Percentiles rank a stretch among this genome's conserved stretches.
Conservation (phyloP, 345 rosid species). For the Acer saccharum region DNA sequence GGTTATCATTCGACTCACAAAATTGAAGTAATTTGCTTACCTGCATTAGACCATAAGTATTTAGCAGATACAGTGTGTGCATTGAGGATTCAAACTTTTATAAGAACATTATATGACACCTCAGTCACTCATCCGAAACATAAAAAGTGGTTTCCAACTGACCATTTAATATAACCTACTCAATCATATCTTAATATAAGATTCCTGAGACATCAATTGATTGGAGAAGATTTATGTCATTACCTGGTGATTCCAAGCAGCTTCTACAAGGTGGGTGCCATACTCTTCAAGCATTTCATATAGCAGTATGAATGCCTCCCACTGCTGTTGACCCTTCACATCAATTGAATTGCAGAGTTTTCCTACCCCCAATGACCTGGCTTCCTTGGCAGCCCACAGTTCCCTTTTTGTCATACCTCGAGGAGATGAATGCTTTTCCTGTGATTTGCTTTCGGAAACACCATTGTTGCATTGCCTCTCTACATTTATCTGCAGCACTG, state of each 20-base stretch:
- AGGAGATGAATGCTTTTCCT: constrained; percentile 42
- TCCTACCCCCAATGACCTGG: constrained; percentile 84
- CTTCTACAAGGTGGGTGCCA: constrained; percentile 96
- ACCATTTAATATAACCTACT: constrained; percentile 5
- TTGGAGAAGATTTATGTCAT: constrained; percentile 15
- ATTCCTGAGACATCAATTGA: not conserved
- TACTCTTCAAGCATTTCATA: constrained; percentile 96
- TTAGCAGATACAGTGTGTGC: constrained; percentile 23
- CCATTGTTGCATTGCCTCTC: constrained; percentile 32
- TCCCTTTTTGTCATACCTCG: constrained; percentile 72
- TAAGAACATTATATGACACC: not conserved
- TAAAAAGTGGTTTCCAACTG: not conserved
- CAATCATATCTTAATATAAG: constrained; percentile 1
- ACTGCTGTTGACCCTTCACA: constrained; percentile 58
- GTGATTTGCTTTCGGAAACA: constrained; percentile 36
- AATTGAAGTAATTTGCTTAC: constrained; percentile 66
- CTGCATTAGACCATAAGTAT: constrained; percentile 44
- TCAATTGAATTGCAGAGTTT: constrained; percentile 48
- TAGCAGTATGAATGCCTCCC: constrained; percentile 87
- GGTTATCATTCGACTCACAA: constrained; percentile 49
- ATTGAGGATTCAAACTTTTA: not conserved
- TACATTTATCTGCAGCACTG: constrained; percentile 41
- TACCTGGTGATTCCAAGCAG: constrained; percentile 97
- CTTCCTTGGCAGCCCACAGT: constrained; percentile 88
- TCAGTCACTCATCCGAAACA: not conserved